A percentile compares a stretch with the other conserved stretches of the same genome.
Evolutionary conservation across 2,329 filamentous ascomycete species (phyloP).

Genomic region (Sporothrix schenckii): DNA sequence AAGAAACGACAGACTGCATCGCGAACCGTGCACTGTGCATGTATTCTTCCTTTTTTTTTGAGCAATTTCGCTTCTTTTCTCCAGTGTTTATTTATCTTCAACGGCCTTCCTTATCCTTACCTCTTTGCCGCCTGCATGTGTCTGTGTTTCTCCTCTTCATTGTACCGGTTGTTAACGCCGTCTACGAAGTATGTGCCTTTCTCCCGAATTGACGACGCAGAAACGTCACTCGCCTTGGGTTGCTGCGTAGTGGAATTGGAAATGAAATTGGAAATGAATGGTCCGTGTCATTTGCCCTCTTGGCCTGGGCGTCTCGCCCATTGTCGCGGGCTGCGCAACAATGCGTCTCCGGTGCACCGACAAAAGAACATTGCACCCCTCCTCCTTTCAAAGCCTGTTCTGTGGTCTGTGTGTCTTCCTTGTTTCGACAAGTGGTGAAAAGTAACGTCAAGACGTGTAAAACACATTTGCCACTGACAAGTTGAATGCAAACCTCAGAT

Average conservation of each 20-base stretch:
- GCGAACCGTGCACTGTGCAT: background rate
- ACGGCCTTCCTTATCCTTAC: background rate
- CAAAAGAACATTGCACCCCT: background rate
- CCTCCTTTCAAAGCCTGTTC: conserved; percentile 1
- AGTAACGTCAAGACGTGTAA: background rate
- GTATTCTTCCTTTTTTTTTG: background rate
- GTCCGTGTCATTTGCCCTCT: background rate
- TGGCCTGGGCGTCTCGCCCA: conserved; percentile 4
- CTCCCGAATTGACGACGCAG: too few relatives aligned
- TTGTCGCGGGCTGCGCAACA: background rate
- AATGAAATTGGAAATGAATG: conserved; percentile 12
- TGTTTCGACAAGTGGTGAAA: background rate
- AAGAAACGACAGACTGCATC: background rate
- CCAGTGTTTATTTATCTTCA: background rate
- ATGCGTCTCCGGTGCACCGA: background rate
- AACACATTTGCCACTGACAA: background rate
- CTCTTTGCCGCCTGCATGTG: conserved; percentile 8
- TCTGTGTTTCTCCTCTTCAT: background rate
- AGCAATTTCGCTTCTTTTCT: background rate
- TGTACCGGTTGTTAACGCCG: background rate
- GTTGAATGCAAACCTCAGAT: background rate
- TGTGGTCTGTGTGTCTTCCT: background rate
- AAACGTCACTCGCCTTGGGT: background rate
- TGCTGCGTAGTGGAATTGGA: background rate
- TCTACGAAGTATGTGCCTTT: too few relatives aligned